Evolutionary conservation across 345 rosid species (phyloP).

Genomic region (Aquilaria yunnanensis): DNA sequence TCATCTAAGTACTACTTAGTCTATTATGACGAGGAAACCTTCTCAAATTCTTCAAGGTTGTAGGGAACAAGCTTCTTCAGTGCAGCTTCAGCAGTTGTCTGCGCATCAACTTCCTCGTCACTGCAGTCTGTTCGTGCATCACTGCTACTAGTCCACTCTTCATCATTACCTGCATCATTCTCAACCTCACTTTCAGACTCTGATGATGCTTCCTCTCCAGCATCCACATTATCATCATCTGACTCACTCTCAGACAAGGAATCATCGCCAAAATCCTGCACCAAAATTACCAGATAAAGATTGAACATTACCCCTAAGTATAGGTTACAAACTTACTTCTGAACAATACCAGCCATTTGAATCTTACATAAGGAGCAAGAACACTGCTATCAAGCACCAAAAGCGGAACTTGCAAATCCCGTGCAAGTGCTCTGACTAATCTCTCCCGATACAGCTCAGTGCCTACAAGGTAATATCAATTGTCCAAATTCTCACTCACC

Average conservation of each 20-base stretch:
- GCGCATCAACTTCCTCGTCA: conserved; percentile 59
- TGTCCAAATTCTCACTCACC: conserved; percentile 8
- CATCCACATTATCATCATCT: conserved; percentile 59
- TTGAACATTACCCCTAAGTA: not conserved
- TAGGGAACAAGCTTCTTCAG: conserved; percentile 69
- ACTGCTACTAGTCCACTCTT: conserved; percentile 57
- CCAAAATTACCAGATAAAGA: conserved; percentile 16
- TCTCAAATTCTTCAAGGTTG: conserved; percentile 66
- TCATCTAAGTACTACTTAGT: no score
- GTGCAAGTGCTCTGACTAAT: conserved; percentile 87
- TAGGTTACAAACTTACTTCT: conserved; percentile 1
- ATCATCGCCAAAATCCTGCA: conserved; percentile 79
- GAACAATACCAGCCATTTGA: conserved; percentile 15
- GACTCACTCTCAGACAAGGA: conserved; percentile 55
- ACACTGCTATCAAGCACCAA: conserved; percentile 85
- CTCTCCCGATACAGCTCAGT: conserved; percentile 94
- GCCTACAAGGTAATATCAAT: conserved; percentile 40
- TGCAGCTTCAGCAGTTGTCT: conserved; percentile 75
- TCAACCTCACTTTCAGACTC: conserved; percentile 90
- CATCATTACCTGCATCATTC: conserved; percentile 60
- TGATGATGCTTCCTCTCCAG: conserved; percentile 57
- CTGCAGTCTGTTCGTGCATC: conserved; percentile 69
- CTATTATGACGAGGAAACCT: conserved; percentile 33
- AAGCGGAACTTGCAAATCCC: conserved; percentile 72
- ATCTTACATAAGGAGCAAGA: conserved; percentile 95